Evolutionary conservation across 495 filamentous ascomycete genomes (phyloP), one percentile per base, ranked within the genome.

Genomic region (Achaetomiella virescens): DNA sequence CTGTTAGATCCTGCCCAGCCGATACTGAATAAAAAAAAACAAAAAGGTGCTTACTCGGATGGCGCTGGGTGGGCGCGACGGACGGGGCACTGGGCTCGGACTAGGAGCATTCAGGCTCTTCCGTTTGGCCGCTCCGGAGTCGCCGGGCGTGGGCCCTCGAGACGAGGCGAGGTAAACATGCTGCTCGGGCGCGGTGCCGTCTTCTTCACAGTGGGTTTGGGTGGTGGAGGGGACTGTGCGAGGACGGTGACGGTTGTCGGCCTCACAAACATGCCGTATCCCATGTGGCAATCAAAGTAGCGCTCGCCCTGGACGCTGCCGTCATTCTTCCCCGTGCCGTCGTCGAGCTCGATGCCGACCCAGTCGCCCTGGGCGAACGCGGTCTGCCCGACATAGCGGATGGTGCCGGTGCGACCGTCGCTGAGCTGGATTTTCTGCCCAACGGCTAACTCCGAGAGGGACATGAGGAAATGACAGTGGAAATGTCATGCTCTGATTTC

Each of bases 251-350:
- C 72, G 2, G 82, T 83, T 3, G 75, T 65, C 6, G 88, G 84
- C 33, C 87, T 79, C 29, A 96, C 79, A 63, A 98, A 98, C 87
- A 97, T 93, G 62, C 93, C 93, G 72, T 81, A 81, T 6, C 81
- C 81, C 54, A 83, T 82, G 49, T 83, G 70, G 64, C 92, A 97
- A 22, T 90, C 82, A 64, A 97, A 98, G 70, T 98, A 98, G 37
- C 89, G 78, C 59, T 91, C 81, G 40, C 90, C 92, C 69, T 92
- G 81, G 37, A 97, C 88, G 27, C 86, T 82, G 60, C 93, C 93
- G 78, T 98, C 90, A 64, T 98, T 97, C 73, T 98, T 97, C 11
- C 93, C 93, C 11, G 77, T 79, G n/a, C 82, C 74, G 35, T 87
- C 86, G 38, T 88, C 84, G 55, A 98, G 80, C 77, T 96, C 91